Evolutionary conservation across 371 early-diverging fungal species (phyloP).

Genomic region (Scutellospora calospora): DNA sequence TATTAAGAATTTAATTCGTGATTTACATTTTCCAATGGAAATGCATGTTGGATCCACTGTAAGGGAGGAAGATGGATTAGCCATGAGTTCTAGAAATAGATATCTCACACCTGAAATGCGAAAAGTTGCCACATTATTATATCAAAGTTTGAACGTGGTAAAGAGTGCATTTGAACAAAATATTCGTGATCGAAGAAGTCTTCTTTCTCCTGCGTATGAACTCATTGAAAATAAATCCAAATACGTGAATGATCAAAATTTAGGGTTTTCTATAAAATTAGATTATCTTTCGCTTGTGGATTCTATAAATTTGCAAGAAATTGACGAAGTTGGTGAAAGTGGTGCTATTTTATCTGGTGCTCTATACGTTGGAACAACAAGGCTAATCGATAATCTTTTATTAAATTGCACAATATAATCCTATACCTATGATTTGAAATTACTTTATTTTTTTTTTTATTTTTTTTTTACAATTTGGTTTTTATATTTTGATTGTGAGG

Average conservation of each 20-base stretch:
- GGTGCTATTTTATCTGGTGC: conserved; percentile 92
- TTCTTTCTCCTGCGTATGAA: conserved; percentile 60
- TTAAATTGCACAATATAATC: conserved; percentile 46
- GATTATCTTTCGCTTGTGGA: conserved; percentile 90
- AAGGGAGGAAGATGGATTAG: conserved; percentile 89
- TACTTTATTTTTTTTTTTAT: too few relatives aligned
- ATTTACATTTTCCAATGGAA: conserved; percentile 82
- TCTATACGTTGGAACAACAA: conserved; percentile 86
- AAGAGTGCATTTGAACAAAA: conserved; percentile 61
- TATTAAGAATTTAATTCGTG: conserved; percentile 79
- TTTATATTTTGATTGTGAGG: too few relatives aligned
- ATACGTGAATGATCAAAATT: conserved; percentile 52
- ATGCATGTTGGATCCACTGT: conserved; percentile 81
- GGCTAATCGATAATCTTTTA: conserved; percentile 93
- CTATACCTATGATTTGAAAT: too few relatives aligned
- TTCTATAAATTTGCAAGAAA: conserved; percentile 73
- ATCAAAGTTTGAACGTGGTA: conserved; percentile 72
- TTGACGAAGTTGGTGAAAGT: conserved; percentile 58
- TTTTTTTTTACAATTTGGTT: too few relatives aligned
- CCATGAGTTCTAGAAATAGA: conserved; percentile 90
- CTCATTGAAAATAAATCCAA: conserved; percentile 54
- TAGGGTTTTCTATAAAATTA: conserved; percentile 64
- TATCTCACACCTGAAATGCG: conserved; percentile 83
- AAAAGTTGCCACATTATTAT: conserved; percentile 75
- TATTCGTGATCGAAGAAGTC: conserved; percentile 54